Evolutionary conservation across 1,139 yeast species (phyloP).

Genomic region (Debaryomycetaceae sp.): DNA sequence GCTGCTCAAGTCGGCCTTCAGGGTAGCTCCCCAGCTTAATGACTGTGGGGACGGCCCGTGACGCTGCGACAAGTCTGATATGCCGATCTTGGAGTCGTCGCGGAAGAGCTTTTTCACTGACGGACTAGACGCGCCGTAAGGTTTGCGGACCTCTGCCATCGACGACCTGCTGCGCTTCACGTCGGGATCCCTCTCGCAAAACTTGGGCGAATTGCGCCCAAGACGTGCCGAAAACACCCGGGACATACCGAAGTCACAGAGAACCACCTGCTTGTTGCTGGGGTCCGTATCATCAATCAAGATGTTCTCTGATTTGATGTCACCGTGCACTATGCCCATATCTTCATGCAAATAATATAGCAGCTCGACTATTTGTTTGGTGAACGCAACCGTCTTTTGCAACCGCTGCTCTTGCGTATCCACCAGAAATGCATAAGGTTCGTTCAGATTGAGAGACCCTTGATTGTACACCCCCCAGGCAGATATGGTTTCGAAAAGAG

Average conservation of each 20-base stretch:
- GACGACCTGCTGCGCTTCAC: conserved; percentile 47
- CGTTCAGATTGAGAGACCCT: conserved; percentile 22
- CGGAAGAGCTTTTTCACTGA: conserved; percentile 21
- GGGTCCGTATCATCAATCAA: conserved; percentile 45
- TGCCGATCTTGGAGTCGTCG: conserved; percentile 35
- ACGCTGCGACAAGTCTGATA: conserved; percentile 20
- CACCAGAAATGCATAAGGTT: conserved; percentile 18
- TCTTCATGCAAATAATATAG: conserved; percentile 66
- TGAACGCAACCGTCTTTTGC: conserved; percentile 22
- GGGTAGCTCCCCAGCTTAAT: conserved; percentile 29
- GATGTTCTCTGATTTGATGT: conserved; percentile 83
- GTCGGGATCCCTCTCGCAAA: conserved; percentile 7
- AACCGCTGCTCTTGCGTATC: conserved; percentile 23
- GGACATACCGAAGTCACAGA: conserved; percentile 91
- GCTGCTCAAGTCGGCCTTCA: conserved; percentile 10
- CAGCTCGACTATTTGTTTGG: conserved; percentile 57
- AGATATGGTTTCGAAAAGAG: conserved; percentile 72
- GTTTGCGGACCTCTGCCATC: conserved; percentile 31
- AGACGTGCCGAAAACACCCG: conserved; percentile 31
- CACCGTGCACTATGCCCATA: conserved; percentile 79
- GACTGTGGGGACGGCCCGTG: conserved; percentile 40
- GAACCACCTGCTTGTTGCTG: conserved; percentile 31
- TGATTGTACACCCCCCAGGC: conserved; percentile 54
- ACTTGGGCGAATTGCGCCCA: conserved; percentile 22
- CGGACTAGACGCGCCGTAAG: conserved; percentile 32